Percentiles rank a stretch among this genome's conserved stretches.
Conservation (phyloP, 2,329 filamentous ascomycete species). For the Fusarium oxysporum region DNA sequence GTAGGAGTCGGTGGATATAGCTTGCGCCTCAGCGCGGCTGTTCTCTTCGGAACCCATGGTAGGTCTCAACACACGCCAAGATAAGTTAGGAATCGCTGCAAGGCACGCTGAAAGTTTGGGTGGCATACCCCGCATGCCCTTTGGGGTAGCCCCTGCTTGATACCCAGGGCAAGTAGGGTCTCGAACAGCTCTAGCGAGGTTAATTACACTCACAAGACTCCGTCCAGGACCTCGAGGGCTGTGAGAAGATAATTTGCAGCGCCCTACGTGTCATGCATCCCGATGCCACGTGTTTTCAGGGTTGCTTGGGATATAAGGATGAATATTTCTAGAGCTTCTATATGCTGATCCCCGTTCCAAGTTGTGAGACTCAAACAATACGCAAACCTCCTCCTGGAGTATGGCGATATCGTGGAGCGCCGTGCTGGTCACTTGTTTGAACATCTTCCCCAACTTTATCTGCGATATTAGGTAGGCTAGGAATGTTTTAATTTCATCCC, state of each 20-base stretch:
- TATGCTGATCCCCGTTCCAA: not conserved
- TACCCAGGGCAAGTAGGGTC: too few species aligned
- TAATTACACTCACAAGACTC: too few species aligned
- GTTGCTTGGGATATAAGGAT: accelerated
- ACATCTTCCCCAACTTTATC: not conserved
- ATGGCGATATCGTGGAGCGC: accelerated
- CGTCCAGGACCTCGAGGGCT: too few species aligned
- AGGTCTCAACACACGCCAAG: too few species aligned
- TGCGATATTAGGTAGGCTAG: not conserved
- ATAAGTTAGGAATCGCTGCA: too few species aligned
- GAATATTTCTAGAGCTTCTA: not conserved
- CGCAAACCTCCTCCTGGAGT: accelerated
- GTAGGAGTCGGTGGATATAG: not conserved
- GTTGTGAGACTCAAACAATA: not conserved
- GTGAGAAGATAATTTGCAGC: not conserved
- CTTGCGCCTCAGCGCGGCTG: not conserved
- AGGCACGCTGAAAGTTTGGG: too few species aligned
- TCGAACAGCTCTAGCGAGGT: too few species aligned
- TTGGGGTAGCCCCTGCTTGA: too few species aligned
- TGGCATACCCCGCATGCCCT: too few species aligned
- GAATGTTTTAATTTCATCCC: not conserved
- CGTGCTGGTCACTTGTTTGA: accelerated
- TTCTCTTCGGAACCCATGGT: not conserved
- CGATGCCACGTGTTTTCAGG: accelerated
- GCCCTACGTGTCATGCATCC: accelerated